Conservation (phyloP, 129 eudicot genomes). For the Scalesia atractyloides region DNA sequence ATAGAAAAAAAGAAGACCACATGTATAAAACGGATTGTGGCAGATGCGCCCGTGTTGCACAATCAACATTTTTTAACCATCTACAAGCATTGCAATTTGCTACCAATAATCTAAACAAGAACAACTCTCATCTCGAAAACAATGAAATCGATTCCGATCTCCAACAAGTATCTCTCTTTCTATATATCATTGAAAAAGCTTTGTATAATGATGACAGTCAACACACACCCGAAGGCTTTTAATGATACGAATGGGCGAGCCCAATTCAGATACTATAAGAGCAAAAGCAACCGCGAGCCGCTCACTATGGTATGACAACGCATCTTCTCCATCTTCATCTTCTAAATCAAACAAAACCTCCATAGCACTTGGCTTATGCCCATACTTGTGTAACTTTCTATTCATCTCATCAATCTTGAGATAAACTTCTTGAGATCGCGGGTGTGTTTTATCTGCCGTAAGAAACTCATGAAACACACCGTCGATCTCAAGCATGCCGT, state of each 20-base stretch:
- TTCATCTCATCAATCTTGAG: conserved; percentile 55
- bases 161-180: conserved; percentile 57
- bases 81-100: background rate
- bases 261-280: conserved; percentile 12
- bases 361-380: conserved; percentile 21
- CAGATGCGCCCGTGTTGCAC: background rate
- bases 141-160: conserved; percentile 54
- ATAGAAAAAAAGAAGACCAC: background rate
- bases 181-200: conserved; percentile 42
- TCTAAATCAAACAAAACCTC: conserved; percentile 40
- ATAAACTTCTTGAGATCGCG: conserved; percentile 40
- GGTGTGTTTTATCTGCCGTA: conserved; percentile 56
- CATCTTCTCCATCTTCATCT: conserved; percentile 44
- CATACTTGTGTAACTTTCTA: conserved; percentile 41
- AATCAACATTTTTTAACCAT: background rate
- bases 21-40: background rate
- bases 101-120: conserved; percentile 70
- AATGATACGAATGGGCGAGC: conserved; percentile 32
- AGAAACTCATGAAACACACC: conserved; percentile 62
- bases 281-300: conserved; percentile 35
- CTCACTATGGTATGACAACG: conserved; percentile 37
- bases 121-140: conserved; percentile 49
- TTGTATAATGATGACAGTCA: conserved; percentile 36
- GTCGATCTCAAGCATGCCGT: conserved; percentile 51
- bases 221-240: conserved; percentile 42